Evolutionary conservation across 257 asterid species (phyloP).

Genomic region (Solanum chmielewskii): DNA sequence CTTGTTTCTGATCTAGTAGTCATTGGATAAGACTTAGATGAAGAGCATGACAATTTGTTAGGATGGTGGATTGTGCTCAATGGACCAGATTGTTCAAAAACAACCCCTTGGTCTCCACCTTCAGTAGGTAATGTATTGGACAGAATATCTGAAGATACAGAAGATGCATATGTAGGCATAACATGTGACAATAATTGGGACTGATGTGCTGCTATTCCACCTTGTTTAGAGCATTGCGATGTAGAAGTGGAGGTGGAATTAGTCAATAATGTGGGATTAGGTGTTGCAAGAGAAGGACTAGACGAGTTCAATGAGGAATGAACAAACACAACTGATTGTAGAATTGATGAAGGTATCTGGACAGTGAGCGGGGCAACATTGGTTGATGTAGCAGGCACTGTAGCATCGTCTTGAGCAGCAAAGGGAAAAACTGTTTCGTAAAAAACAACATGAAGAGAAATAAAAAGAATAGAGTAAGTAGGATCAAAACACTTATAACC

Average conservation of each 20-base stretch:
- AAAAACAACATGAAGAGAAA: neutral
- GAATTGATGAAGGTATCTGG: neutral
- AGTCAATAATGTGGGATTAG: neutral
- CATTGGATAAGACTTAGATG: neutral
- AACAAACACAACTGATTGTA: neutral
- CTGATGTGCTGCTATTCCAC: neutral
- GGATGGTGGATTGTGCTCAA: neutral
- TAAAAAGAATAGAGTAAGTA: neutral
- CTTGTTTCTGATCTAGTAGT: neutral
- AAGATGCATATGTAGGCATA: neutral
- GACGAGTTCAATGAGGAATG: neutral
- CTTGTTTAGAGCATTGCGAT: neutral
- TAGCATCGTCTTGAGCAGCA: neutral
- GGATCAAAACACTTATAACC: neutral
- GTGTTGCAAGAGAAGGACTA: neutral
- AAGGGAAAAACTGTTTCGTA: neutral
- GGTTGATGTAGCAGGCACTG: neutral
- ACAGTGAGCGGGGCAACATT: neutral
- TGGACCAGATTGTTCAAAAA: neutral
- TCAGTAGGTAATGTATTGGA: neutral
- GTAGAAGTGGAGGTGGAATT: neutral
- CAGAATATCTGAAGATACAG: too few species aligned
- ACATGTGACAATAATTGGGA: neutral
- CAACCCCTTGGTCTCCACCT: neutral
- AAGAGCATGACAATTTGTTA: neutral